Base-by-base conservation (phyloP, 257 asterid species). In the Fraxinus americana region DNA sequence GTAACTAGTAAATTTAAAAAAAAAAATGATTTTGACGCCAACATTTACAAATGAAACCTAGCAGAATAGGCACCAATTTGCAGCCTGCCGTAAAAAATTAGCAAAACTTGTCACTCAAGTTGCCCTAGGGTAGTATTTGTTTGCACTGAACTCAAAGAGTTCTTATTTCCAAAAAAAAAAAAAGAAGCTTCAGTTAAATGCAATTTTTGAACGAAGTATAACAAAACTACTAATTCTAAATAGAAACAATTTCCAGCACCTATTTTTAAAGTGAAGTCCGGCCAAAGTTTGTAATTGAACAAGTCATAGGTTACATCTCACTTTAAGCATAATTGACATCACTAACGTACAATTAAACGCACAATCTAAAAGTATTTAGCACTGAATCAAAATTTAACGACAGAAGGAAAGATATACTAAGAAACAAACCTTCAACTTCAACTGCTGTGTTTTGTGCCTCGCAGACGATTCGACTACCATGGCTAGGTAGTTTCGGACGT, bases 381-480 rank as follows among this genome's bases (percentile, higher is more conserved):
- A 16, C 9, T 71, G 32, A 69, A n/a, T 50, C 71, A 16, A 59
- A n/a, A 14, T 61, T 54, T 9, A 45, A 70, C 66, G 25, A 38
- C 19, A 65, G 39, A 79, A 5, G n/a, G 17, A 78, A 38, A 76
- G 41, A 39, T 63, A 72, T 43, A 11, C 50, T 43, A 2, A 27
- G 50, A 39, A 17, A 35, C 80, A 30, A 77, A 91, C 98, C 96
- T 82, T 84, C 88, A 7, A 87, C 82, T 36, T 36, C 41, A 36
- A 36, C 41, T 29, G 97, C 90, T 5, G 96, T 87, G 6, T 91
- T 82, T 85, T 88, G 94, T 3, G 98, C 94, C 79, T 94, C 97
- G 88, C 96, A 91, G 45, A 90, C 93, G 78, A 94, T 87, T 72
- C 88, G 81, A 52, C 80, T 71, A 48, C 88, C 90, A 23, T 90